These are phyloP conservation scores for Zygosaccharomyces pseudorouxii DNA, from an alignment of 805 yeast genomes.

Conservation along the genomic window DNA sequence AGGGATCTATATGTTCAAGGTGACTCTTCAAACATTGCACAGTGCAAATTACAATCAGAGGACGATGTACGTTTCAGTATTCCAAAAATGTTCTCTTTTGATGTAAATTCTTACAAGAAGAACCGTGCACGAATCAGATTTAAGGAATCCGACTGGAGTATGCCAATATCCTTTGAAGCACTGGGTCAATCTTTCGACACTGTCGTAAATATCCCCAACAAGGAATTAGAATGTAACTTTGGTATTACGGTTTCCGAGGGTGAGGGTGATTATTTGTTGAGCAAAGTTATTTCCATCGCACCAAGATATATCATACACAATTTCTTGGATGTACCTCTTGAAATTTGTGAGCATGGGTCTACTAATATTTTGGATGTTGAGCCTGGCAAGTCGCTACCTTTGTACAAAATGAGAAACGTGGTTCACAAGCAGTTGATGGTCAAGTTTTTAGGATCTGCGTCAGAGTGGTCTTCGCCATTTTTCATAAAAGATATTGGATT, in stretches of 20 bases:
- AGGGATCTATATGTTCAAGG: slow-evolving; percentile 54
- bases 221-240: slow-evolving; percentile 59
- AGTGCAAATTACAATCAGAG: slow-evolving; percentile 38
- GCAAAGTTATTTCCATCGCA: slow-evolving; percentile 72
- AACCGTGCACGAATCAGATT: slow-evolving; percentile 64
- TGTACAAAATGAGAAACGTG: slow-evolving; percentile 54
- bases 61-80: slow-evolving; percentile 34
- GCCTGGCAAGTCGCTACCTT: slow-evolving; percentile 47
- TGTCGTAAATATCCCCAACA: slow-evolving; percentile 45
- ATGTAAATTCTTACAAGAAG: slow-evolving; percentile 48
- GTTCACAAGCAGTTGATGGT: slow-evolving; percentile 57
- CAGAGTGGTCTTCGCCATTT: slow-evolving; percentile 87
- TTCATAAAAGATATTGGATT: slow-evolving; percentile 80
- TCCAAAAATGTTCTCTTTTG: slow-evolving; percentile 87
- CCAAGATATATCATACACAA: slow-evolving; percentile 81
- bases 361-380: slow-evolving; percentile 45
- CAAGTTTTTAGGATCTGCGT: slow-evolving; percentile 51
- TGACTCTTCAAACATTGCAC: slow-evolving; percentile 49
- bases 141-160: slow-evolving; percentile 67
- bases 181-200: slow-evolving; percentile 74
- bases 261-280: slow-evolving; percentile 69
- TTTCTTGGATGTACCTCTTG: slow-evolving; percentile 49
- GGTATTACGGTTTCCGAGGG: slow-evolving; percentile 81
- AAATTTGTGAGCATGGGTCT: slow-evolving; percentile 65
- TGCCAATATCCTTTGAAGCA: slow-evolving; percentile 79